Percentiles rank a stretch among this genome's conserved stretches.
phyloP scores from a whole-genome alignment of 306 rosid genomes.

The Glycine soja region DNA sequence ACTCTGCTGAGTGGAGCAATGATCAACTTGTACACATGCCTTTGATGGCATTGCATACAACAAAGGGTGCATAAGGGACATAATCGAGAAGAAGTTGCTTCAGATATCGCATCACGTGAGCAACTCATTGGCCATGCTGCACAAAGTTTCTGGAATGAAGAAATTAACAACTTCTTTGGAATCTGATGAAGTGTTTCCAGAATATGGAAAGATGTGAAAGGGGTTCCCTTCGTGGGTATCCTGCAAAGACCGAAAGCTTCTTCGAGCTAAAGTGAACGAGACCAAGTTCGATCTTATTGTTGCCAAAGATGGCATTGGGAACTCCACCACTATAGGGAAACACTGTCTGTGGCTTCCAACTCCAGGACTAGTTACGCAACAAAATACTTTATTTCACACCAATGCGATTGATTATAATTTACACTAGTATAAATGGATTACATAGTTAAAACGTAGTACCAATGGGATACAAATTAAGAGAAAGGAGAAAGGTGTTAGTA shows the following conservation, averaged over 20 bases:
- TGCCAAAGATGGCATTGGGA: slow-evolving; percentile 85
- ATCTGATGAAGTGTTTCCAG: slow-evolving; percentile 58
- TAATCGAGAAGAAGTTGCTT: slow-evolving; percentile 48
- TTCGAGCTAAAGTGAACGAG: slow-evolving; percentile 52
- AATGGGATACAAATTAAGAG: no score
- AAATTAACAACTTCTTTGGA: background rate
- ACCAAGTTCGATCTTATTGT: slow-evolving; percentile 66
- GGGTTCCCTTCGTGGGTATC: slow-evolving; percentile 78
- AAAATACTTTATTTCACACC: background rate
- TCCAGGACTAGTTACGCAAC: slow-evolving; percentile 65
- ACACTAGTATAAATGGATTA: no score
- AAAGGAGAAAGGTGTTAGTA: no score
- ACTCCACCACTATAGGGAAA: slow-evolving; percentile 71
- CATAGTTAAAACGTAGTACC: no score
- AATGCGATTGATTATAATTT: no score
- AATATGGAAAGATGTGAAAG: slow-evolving; percentile 54
- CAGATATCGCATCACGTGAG: slow-evolving; percentile 68
- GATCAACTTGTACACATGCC: slow-evolving; percentile 86
- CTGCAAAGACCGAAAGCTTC: slow-evolving; percentile 57
- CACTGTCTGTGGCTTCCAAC: slow-evolving; percentile 74
- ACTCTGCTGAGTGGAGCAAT: slow-evolving; percentile 79
- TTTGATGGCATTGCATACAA: slow-evolving; percentile 67
- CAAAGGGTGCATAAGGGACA: slow-evolving; percentile 44
- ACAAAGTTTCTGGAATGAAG: slow-evolving; percentile 58
- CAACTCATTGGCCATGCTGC: slow-evolving; percentile 72